Percentiles rank a stretch among this genome's conserved stretches.
These are phyloP conservation scores for Pistacia integerrima DNA, from an alignment of 345 rosid genomes.

Conservation along the genomic window DNA sequence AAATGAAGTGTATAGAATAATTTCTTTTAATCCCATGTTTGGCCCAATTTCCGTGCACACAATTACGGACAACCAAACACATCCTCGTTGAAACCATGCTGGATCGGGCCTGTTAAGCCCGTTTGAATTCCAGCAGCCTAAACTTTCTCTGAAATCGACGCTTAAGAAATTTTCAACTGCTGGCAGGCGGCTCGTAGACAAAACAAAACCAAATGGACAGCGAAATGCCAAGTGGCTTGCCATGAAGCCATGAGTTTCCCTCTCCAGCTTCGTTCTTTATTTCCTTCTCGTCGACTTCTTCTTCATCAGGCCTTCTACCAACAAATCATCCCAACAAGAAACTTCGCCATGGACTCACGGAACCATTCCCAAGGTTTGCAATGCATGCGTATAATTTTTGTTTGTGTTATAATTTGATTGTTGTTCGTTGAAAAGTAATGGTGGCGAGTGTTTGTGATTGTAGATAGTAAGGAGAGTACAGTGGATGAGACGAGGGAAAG, in stretches of 20 bases:
- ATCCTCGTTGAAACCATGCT: too few relatives aligned
- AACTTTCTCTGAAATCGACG: neutral
- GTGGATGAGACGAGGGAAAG: slow-evolving; percentile 44
- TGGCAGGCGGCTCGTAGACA: neutral
- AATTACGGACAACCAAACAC: too few relatives aligned
- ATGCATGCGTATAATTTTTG: neutral
- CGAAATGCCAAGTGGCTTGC: slow-evolving; percentile 26
- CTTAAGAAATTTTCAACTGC: neutral
- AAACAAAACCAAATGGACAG: slow-evolving; percentile 18
- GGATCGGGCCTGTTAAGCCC: too few relatives aligned
- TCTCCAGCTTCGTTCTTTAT: neutral
- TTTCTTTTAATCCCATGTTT: too few relatives aligned
- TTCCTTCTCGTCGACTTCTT: neutral
- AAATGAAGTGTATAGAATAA: too few relatives aligned
- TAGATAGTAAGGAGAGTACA: slow-evolving; percentile 19
- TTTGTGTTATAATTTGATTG: neutral
- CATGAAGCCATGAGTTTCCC: slow-evolving; percentile 8
- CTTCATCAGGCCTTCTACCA: neutral
- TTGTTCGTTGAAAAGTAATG: neutral
- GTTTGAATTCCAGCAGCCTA: too few relatives aligned
- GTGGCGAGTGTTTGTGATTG: neutral
- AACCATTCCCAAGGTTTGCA: slow-evolving; percentile 10
- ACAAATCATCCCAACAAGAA: neutral
- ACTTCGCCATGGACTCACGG: neutral
- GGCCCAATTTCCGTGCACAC: too few relatives aligned